Conservation (phyloP, 192 early-diverging fungal species). For the Entomortierella parvispora region DNA sequence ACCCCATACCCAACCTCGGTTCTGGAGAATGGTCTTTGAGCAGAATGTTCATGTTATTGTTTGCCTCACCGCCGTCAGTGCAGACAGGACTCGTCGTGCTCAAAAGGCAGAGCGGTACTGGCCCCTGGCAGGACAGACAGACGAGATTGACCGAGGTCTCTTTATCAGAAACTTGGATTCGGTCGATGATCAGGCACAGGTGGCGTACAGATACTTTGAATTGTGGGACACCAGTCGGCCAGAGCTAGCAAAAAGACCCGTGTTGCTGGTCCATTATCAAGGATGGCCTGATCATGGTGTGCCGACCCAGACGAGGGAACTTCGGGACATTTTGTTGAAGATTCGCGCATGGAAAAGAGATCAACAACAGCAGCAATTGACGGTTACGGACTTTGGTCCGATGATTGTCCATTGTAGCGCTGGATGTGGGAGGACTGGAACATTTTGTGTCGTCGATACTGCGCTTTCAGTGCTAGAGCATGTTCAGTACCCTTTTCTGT, state of each 20-base stretch:
- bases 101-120: slow-evolving; percentile 90
- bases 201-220: slow-evolving; percentile 28
- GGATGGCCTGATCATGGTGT: slow-evolving; percentile 89
- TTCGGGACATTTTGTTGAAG: slow-evolving; percentile 58
- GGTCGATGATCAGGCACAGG: slow-evolving; percentile 4
- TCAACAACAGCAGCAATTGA: slow-evolving; percentile 22
- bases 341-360: slow-evolving; percentile 32
- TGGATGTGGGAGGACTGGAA: slow-evolving; percentile 88
- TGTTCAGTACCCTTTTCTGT: slow-evolving; percentile 11
- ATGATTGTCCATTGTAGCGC: slow-evolving; percentile 89
- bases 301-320: slow-evolving; percentile 63
- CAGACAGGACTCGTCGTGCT: slow-evolving; percentile 59
- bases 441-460: slow-evolving; percentile 81
- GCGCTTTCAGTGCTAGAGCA: slow-evolving; percentile 37
- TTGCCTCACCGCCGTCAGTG: slow-evolving; percentile 85
- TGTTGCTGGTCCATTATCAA: slow-evolving; percentile 82
- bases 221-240: slow-evolving; percentile 20
- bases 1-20: slow-evolving; percentile 75
- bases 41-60: slow-evolving; percentile 81
- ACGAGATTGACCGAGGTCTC: slow-evolving; percentile 8
- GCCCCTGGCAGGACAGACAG: slow-evolving; percentile 64
- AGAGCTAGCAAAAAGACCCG: background rate
- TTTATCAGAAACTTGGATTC: slow-evolving; percentile 12
- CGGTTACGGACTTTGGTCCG: slow-evolving; percentile 54
- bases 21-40: slow-evolving; percentile 94